phyloP scores from a whole-genome alignment of 2,329 filamentous ascomycete genomes.

The Cytospora paraplurivora region DNA sequence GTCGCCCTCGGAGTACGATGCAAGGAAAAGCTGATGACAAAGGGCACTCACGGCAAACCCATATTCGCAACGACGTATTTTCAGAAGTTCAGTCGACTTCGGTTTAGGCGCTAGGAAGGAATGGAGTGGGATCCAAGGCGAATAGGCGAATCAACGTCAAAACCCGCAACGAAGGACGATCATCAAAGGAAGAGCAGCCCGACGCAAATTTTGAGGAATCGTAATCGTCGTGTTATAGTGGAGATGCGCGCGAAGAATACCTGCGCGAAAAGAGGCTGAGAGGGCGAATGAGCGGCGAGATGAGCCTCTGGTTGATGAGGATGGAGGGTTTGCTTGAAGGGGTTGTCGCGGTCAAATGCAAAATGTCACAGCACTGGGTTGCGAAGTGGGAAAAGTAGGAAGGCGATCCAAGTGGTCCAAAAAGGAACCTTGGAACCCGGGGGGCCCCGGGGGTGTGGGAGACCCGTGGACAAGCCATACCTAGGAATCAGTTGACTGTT shows the following conservation, averaged over 20 bases:
- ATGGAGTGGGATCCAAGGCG: constrained; percentile 8
- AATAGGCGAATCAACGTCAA: constrained; percentile 20
- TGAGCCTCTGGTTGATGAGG: constrained; percentile 15
- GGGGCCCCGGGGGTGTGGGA: background rate
- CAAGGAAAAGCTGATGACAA: background rate
- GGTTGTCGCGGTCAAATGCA: constrained; percentile 4
- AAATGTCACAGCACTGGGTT: background rate
- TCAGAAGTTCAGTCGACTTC: constrained; percentile 7
- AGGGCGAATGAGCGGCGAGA: constrained; percentile 18
- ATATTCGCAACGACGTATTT: constrained; percentile 18
- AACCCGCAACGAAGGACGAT: constrained; percentile 11
- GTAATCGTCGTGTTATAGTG: background rate
- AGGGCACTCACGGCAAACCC: constrained; percentile 28
- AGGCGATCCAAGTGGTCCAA: background rate
- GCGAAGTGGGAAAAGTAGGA: background rate
- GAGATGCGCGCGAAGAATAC: background rate
- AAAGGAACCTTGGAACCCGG: too few species aligned
- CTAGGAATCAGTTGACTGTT: background rate
- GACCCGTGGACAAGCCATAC: background rate
- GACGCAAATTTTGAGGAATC: constrained; percentile 4
- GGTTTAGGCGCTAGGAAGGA: constrained; percentile 4
- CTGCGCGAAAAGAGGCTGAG: background rate
- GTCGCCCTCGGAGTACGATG: background rate
- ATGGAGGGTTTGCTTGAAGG: constrained; percentile 5
- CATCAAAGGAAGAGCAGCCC: constrained; percentile 1